Conservation (phyloP, 108 stramenopile genomes). For the Chaetoceros muelleri region DNA sequence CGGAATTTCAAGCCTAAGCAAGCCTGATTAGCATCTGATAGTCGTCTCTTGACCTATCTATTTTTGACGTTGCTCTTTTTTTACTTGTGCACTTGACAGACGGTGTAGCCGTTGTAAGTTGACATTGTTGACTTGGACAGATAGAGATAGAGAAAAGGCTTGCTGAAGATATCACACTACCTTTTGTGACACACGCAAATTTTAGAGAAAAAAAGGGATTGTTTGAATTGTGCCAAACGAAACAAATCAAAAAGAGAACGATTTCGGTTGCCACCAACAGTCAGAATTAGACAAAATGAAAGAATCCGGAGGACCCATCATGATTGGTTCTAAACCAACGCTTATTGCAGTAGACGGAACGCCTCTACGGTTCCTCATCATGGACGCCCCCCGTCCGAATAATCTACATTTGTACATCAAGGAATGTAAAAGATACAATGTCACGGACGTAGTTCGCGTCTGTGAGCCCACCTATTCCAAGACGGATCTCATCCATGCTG, state of each 20-base stretch:
- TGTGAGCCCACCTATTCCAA: slow-evolving; percentile 89
- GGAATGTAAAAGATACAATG: slow-evolving; percentile 84
- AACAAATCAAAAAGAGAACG: too few species aligned
- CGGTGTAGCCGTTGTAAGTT: neutral
- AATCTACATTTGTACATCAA: slow-evolving; percentile 90
- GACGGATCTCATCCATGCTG: slow-evolving; percentile 65
- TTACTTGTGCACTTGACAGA: neutral
- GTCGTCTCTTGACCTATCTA: too few species aligned
- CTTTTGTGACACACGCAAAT: neutral
- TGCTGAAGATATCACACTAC: neutral
- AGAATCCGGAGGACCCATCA: slow-evolving; percentile 3
- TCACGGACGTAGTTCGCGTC: slow-evolving; percentile 87
- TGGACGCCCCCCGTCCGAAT: slow-evolving; percentile 93
- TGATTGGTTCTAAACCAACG: slow-evolving; percentile 57
- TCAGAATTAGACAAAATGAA: neutral
- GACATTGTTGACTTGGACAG: too few species aligned
- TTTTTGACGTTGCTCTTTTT: too few species aligned
- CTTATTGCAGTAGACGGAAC: slow-evolving; percentile 21
- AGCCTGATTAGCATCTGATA: neutral
- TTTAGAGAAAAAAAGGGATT: too few species aligned
- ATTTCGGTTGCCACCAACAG: too few species aligned
- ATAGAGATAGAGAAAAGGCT: neutral
- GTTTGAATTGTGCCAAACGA: too few species aligned
- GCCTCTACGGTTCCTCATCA: slow-evolving; percentile 87
- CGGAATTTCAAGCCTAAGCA: neutral